Base-by-base conservation (phyloP, 2,329 filamentous ascomycete genomes). In the Trichophyton mentagrophytes region DNA sequence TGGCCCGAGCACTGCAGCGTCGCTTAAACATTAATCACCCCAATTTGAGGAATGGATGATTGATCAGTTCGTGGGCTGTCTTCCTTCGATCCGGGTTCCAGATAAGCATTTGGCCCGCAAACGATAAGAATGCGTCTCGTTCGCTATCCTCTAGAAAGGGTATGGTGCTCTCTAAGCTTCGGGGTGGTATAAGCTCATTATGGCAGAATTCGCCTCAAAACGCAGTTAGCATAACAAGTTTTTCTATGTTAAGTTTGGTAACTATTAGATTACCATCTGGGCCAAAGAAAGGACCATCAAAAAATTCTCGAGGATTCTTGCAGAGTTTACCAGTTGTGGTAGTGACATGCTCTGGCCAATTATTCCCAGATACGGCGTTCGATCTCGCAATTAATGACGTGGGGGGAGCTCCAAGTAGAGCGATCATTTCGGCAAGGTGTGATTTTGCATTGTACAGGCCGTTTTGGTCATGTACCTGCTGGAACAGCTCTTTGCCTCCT, bases 341-440 rank as follows among this genome's bases (percentile, higher is more conserved):
- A 67, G 61, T 61, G 76, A 61, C 7, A 76, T 51, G 61, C 71
- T 69, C 60, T 63, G 67, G 47, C 71, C 72, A 4, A 74, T 73
- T 46, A 68, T 69, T 13, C 74, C 74, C 1, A 77, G 64, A 61
- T 77, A 66, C 17, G 69, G 70, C 59, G 75, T 74, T 68, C 77
- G 77, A 63, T 77, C 69, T 66, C 65, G 38, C 63, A 63, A 42
- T 59, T 57, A 67, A 65, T 58, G 66, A 61, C 1, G 40, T 57
- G 8, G 67, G 22, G 33, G 63, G 63, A 6, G 55, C 58, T 2
- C 63, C 61, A 60, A 65, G 57, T 11, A 65, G 42, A 22, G 67
- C 64, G 8, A 66, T 61, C 40, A 70, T 63, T 58, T 69, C 67
- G 30, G 67, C 67, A 20, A 70, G 58, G 57, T 67, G 68, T n/a